Conservation (phyloP, 768 basidiomycete genomes). For the Pleurotus tuber-regium region DNA sequence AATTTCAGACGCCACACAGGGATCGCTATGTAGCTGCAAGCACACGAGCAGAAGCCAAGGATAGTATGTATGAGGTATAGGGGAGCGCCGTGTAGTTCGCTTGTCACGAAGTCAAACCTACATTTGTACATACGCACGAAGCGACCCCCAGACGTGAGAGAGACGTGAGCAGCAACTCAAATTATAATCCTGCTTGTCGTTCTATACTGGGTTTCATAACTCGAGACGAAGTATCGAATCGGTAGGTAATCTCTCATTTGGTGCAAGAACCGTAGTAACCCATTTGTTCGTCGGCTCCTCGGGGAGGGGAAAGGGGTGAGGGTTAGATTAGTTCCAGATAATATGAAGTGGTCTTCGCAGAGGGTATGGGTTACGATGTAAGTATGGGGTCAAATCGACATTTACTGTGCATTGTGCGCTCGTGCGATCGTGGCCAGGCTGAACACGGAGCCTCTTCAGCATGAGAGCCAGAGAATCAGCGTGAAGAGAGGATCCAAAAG, state of each 20-base stretch:
- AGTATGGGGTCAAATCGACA: too few species aligned
- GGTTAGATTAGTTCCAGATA: neutral
- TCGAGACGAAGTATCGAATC: neutral
- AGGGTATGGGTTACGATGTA: too few species aligned
- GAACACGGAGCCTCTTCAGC: neutral
- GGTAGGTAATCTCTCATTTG: conserved; percentile 1
- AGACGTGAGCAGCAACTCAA: neutral
- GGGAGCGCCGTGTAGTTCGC: neutral
- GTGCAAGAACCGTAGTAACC: neutral
- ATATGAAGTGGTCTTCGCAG: too few species aligned
- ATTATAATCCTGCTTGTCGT: neutral
- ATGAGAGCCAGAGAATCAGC: neutral
- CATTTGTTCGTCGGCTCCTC: conserved; percentile 2
- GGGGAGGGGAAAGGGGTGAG: neutral
- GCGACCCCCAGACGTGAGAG: neutral
- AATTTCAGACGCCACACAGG: neutral
- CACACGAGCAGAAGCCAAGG: neutral
- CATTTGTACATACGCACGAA: conserved; percentile 8
- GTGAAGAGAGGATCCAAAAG: conserved; percentile 3
- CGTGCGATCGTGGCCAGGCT: neutral
- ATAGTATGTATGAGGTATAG: conserved; percentile 8
- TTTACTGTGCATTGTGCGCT: too few species aligned
- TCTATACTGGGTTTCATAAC: neutral
- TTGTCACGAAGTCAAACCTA: conserved; percentile 1
- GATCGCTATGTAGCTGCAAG: neutral